Conservation (phyloP, 2,329 filamentous ascomycete species). For the Verticillium nubilum region DNA sequence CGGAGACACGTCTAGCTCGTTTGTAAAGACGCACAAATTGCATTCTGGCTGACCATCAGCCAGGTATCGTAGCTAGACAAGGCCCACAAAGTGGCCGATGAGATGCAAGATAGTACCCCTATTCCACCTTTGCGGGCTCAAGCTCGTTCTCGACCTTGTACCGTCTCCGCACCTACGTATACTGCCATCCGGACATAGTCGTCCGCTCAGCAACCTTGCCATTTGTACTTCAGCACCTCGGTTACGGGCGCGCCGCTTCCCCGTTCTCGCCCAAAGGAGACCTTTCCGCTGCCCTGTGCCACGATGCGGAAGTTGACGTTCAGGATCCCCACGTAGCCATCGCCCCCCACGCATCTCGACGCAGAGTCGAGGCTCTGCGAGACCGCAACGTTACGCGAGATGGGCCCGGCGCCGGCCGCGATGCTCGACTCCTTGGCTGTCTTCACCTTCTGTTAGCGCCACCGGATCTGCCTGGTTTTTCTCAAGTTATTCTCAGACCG, state of each 20-base stretch:
- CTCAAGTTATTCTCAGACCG: background rate
- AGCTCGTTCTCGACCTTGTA: background rate
- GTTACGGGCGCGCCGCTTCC: constrained; percentile 5
- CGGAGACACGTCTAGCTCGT: background rate
- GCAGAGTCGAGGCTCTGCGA: constrained; percentile 4
- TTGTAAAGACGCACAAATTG: background rate
- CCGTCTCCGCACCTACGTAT: background rate
- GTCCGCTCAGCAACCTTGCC: constrained; percentile 4
- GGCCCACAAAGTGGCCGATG: background rate
- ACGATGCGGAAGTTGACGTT: constrained; percentile 13
- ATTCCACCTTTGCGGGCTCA: background rate
- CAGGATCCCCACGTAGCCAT: constrained; percentile 11
- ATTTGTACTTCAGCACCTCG: constrained; percentile 6
- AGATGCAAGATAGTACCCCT: background rate
- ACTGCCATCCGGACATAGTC: background rate
- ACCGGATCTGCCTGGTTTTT: background rate
- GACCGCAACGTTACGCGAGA: constrained; percentile 7
- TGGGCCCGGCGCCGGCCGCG: background rate
- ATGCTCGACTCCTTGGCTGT: constrained; percentile 6
- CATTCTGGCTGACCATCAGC: background rate
- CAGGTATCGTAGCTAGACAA: background rate
- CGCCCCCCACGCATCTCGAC: constrained; percentile 7
- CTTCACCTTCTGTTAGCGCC: background rate
- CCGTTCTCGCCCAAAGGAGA: constrained; percentile 8
- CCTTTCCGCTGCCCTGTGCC: constrained; percentile 2